Evolutionary conservation across 257 asterid species (phyloP).

Genomic region (Solanum corneliomulleri): DNA sequence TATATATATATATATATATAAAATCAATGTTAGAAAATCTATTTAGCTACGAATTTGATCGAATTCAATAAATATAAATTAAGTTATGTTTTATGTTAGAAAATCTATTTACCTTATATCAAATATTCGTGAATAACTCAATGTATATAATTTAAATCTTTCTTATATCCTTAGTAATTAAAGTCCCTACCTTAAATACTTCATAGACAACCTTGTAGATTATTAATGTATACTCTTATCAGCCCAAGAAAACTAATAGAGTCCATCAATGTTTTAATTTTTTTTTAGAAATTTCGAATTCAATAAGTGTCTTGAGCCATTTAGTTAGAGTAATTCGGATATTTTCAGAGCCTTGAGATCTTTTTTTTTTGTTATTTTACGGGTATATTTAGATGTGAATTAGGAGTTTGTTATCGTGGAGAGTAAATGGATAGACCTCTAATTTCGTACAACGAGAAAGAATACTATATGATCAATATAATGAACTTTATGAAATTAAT

Average conservation of each 20-base stretch:
- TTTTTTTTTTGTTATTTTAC: fast-evolving
- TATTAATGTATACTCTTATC: neutral
- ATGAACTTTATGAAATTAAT: neutral
- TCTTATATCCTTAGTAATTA: neutral
- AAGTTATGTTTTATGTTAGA: fast-evolving
- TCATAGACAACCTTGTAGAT: neutral
- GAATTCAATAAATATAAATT: too few relatives aligned
- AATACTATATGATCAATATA: neutral
- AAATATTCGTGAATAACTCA: too few relatives aligned
- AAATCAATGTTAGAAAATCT: too few relatives aligned
- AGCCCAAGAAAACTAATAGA: neutral
- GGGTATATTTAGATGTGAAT: neutral
- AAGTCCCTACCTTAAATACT: neutral
- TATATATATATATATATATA: too few relatives aligned
- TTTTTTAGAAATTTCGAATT: too few relatives aligned
- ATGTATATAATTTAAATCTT: neutral
- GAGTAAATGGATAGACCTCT: neutral
- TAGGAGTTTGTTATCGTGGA: neutral
- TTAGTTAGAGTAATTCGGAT: neutral
- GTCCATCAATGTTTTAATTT: neutral
- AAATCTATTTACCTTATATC: too few relatives aligned
- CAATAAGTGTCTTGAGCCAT: neutral
- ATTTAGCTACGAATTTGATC: neutral
- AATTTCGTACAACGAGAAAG: neutral
- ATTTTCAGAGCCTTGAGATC: neutral